Evolutionary conservation across 1,284 basidiomycete genomes (phyloP).

Genomic region (Ganoderma boninense): DNA sequence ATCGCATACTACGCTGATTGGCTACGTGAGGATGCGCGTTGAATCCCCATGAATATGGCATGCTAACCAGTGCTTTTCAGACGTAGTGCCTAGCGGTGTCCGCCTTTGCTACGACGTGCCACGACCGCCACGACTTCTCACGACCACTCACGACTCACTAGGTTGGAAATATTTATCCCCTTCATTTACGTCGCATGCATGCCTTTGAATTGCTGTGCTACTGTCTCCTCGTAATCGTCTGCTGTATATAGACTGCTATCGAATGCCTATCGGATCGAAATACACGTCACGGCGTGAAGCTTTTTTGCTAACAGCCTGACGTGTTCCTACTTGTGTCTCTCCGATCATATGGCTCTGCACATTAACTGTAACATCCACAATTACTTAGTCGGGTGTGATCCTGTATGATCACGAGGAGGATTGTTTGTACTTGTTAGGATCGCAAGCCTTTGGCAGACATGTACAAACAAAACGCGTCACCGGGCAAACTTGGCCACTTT

Average conservation of each 20-base stretch:
- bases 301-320: not conserved
- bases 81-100: not conserved
- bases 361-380: not conserved
- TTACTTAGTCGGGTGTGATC: no score
- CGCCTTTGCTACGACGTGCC: not conserved
- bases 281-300: slow-evolving; percentile 1
- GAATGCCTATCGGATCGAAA: slow-evolving; percentile 22
- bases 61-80: not conserved
- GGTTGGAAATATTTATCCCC: slow-evolving; percentile 30
- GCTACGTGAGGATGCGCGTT: not conserved
- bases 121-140: slow-evolving; percentile 18
- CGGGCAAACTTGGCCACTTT: not conserved
- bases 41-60: not conserved
- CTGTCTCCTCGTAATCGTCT: slow-evolving; percentile 25
- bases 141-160: slow-evolving; percentile 34
- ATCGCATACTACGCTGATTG: not conserved
- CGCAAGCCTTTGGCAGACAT: slow-evolving; percentile 27
- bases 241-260: slow-evolving; percentile 31
- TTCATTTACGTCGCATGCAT: slow-evolving; percentile 27
- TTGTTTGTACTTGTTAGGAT: slow-evolving; percentile 30
- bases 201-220: slow-evolving; percentile 10
- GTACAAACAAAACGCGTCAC: slow-evolving; percentile 26
- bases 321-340: not conserved
- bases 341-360: not conserved
- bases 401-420: no score